A percentile compares a stretch with the other conserved stretches of the same genome.
Conservation (phyloP, 2,329 filamentous ascomycete species). For the Leptodontidium sp. region DNA sequence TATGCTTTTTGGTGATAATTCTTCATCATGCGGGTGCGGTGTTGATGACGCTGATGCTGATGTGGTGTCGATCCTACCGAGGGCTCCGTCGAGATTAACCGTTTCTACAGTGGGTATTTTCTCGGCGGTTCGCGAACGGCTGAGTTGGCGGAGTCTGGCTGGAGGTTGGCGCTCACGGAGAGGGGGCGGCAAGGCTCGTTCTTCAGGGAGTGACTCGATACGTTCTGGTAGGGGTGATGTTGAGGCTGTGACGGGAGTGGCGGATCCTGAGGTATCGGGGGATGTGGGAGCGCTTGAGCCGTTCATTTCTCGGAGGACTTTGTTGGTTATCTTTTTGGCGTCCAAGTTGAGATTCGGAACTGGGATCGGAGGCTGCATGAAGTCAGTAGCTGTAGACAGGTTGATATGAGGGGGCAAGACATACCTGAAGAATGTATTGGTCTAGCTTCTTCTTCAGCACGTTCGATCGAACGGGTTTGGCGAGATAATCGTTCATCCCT, state of each 20-base stretch:
- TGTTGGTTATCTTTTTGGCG: slow-evolving; percentile 38
- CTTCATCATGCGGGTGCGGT: slow-evolving; percentile 13
- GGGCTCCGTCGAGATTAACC: neutral
- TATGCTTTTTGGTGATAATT: slow-evolving; percentile 22
- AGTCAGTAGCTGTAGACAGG: slow-evolving; percentile 8
- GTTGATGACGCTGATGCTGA: neutral
- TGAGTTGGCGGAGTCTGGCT: neutral
- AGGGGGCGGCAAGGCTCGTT: neutral
- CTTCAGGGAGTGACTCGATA: neutral
- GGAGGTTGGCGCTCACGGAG: slow-evolving; percentile 2
- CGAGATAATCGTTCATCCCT: slow-evolving; percentile 97
- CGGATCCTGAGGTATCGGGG: slow-evolving; percentile 11
- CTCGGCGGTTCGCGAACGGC: slow-evolving; percentile 9
- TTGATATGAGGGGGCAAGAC: neutral
- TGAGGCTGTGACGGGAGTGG: slow-evolving; percentile 22
- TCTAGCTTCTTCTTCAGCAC: slow-evolving; percentile 86
- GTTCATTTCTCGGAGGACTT: slow-evolving; percentile 37
- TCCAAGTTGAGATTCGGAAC: slow-evolving; percentile 40
- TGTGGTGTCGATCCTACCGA: slow-evolving; percentile 1
- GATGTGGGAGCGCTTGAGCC: slow-evolving; percentile 18
- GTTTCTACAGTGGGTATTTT: neutral
- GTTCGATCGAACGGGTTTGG: slow-evolving; percentile 91
- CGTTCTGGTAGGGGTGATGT: slow-evolving; percentile 12
- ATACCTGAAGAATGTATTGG: slow-evolving; percentile 60
- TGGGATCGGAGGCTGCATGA: slow-evolving; percentile 34